Evolutionary conservation across 345 rosid species (phyloP), one percentile per base, ranked within the genome.

Genomic region (Iberis pinnata): DNA sequence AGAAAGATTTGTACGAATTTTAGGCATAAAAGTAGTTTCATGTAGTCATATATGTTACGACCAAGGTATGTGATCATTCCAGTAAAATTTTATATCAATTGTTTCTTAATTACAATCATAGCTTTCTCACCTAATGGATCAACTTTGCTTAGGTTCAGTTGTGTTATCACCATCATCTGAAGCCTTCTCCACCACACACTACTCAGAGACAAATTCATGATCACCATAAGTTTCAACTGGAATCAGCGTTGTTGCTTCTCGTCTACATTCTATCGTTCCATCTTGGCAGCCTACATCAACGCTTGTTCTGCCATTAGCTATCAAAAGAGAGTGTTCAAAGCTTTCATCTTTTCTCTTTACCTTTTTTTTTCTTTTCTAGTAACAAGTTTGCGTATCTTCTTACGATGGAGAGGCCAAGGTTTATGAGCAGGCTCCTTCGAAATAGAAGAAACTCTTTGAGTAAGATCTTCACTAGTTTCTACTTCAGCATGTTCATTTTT

Each of bases 151-250:
- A 54, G 80, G 68, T 73, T 83, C 94, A 70, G 62, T 66, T 63
- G 65, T 42, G 57, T 68, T 70, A 71, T 81, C 90, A 65, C 45
- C 78, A 48, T 82, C 90, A 79, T 83, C 90, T 9, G 82, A 67
- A 18, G 80, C 77, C 67, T 86, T 88, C 76, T 93, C 98, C 68
- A 90, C 88, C 60, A 87, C 98, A 73, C 84, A 84, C 60, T 90
- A 83, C 67, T 87, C 98, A 9, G 94, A 61, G 54, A 83, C 80
- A 74, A 88, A 93, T 76, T 93, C 99, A 54, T 88, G 97, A 77
- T 93, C 97, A 67, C 97, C 97, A 44, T 94, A 97, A 49, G 80
- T 93, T 70, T 88, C 97, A 60, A 93, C 76, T 47, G 99, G 95
- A 74, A 86, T 78, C 79, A 88, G 63, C 29, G 65, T 67, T 25